Evolutionary conservation across 208 protist genomes (phyloP).

Genomic region (Crithidia fasciculata): DNA sequence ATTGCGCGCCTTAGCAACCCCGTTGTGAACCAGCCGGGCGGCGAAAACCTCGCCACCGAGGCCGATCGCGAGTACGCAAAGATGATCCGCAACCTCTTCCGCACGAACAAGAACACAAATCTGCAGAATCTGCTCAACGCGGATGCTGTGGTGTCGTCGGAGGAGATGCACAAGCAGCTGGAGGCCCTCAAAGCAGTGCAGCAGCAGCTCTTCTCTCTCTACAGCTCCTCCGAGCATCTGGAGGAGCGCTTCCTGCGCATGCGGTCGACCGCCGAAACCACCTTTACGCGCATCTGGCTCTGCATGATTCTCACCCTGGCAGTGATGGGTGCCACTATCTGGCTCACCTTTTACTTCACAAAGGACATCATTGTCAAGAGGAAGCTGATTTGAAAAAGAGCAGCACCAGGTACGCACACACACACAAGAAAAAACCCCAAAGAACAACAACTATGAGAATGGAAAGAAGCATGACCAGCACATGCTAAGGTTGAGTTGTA

Average conservation of each 20-base stretch:
- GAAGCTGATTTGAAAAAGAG: conserved; percentile 44
- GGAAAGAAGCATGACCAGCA: not conserved
- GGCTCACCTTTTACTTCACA: conserved; percentile 50
- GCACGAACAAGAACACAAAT: conserved; percentile 21
- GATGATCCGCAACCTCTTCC: conserved; percentile 28
- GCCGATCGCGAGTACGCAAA: conserved; percentile 32
- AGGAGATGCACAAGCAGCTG: conserved; percentile 28
- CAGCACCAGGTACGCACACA: not conserved
- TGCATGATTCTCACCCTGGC: conserved; percentile 23
- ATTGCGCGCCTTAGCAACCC: conserved; percentile 16
- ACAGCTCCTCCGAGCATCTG: conserved; percentile 24
- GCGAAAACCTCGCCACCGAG: not conserved
- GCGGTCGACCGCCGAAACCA: conserved; percentile 53
- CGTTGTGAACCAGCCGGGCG: not conserved
- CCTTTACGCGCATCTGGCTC: conserved; percentile 62
- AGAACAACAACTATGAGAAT: not conserved
- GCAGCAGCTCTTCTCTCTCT: conserved; percentile 26
- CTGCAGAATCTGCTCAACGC: conserved; percentile 24
- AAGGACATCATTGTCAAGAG: conserved; percentile 48
- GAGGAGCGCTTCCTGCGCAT: conserved; percentile 36
- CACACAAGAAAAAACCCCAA: not conserved
- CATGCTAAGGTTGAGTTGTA: too few relatives aligned
- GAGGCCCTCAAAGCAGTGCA: conserved; percentile 30
- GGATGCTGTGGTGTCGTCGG: conserved; percentile 29
- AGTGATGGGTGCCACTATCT: conserved; percentile 30